Evolutionary conservation across 2,329 filamentous ascomycete genomes (phyloP).

Genomic region (Cladosporium cucumerinum): DNA sequence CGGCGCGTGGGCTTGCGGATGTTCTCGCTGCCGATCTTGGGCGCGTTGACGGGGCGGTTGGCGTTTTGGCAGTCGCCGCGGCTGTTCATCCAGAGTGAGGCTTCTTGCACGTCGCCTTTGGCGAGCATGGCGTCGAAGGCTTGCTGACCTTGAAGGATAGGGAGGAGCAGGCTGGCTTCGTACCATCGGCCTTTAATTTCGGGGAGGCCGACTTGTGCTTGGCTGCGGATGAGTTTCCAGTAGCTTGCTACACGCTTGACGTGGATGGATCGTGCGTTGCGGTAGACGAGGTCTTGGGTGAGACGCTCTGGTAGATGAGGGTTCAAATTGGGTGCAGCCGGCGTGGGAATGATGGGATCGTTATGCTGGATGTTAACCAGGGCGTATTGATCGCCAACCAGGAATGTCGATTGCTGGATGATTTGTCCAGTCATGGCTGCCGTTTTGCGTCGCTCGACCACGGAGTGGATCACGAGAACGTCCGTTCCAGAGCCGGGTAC

Average conservation of each 20-base stretch:
- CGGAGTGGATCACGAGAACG: slow-evolving; percentile 47
- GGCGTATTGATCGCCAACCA: slow-evolving; percentile 53
- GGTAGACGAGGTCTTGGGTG: slow-evolving; percentile 49
- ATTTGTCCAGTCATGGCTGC: slow-evolving; percentile 22
- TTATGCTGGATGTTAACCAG: slow-evolving; percentile 42
- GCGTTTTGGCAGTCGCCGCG: slow-evolving; percentile 35
- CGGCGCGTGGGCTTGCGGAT: slow-evolving; percentile 33
- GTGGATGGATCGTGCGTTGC: slow-evolving; percentile 44
- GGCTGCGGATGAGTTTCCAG: slow-evolving; percentile 42
- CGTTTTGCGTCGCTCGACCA: slow-evolving; percentile 38
- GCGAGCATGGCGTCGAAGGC: slow-evolving; percentile 18
- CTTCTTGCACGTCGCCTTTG: slow-evolving; percentile 35
- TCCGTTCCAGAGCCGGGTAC: slow-evolving; percentile 44
- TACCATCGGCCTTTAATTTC: slow-evolving; percentile 61
- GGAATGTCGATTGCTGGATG: slow-evolving; percentile 33
- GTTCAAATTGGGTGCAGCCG: slow-evolving; percentile 33
- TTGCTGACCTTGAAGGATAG: slow-evolving; percentile 35
- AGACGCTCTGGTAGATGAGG: slow-evolving; percentile 50
- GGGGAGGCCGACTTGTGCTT: slow-evolving; percentile 39
- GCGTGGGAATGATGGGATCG: slow-evolving; percentile 35
- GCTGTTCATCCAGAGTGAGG: slow-evolving; percentile 36
- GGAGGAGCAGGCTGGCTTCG: slow-evolving; percentile 52
- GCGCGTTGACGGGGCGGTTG: slow-evolving; percentile 30
- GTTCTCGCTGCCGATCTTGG: slow-evolving; percentile 29
- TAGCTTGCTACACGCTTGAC: slow-evolving; percentile 35